Evolutionary conservation across 257 asterid genomes (phyloP), one percentile per base, ranked within the genome.

Genomic region (Jaltomata sinuosa): DNA sequence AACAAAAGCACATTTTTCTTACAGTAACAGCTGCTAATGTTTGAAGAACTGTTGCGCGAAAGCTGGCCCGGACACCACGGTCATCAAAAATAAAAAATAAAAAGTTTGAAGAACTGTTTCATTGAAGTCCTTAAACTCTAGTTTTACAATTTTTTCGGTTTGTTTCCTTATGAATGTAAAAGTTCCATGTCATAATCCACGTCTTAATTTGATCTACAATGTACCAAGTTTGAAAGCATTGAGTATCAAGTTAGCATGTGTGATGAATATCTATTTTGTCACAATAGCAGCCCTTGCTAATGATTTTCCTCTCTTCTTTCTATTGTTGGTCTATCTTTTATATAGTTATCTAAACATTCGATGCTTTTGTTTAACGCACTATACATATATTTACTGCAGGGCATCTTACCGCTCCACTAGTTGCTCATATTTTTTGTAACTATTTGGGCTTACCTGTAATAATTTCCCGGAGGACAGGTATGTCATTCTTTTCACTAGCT

Each of bases 401-500:
- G 57, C 93, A 94, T 89, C 90, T 93, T 65, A 53, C 90, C 67
- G 93, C 97, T 87, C 98, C 99, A n/a, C 86, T 97, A 45, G 87
- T 92, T 49, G 97, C 98, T 83, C 99, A 97, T 87, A 87, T 95
- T 19, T 94, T 97, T 83, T 97, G 99, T 93, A 97, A 97, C 90
- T 91, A 90, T 69, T 90, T 95, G 98, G 99, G 98, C 84, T 88
- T 97, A 86, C 99, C 99, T 50, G 87, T 49, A 79, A 89, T 93
- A 42, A 69, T 86, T 84, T 94, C 98, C 15, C 88, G 86, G 83
- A 89, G 87, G 57, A 89, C 92, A 85, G 98, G 99, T 95, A 92
- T 55, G 90, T 64, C 29, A 65, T 82, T 50, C 72, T 78, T 61
- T 64, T 8, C 29, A 62, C 47, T 54, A 38, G 11, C 81, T 19